Evolutionary conservation across 164 flowering plant genomes (phyloP).

Genomic region (Vitis rupestris): DNA sequence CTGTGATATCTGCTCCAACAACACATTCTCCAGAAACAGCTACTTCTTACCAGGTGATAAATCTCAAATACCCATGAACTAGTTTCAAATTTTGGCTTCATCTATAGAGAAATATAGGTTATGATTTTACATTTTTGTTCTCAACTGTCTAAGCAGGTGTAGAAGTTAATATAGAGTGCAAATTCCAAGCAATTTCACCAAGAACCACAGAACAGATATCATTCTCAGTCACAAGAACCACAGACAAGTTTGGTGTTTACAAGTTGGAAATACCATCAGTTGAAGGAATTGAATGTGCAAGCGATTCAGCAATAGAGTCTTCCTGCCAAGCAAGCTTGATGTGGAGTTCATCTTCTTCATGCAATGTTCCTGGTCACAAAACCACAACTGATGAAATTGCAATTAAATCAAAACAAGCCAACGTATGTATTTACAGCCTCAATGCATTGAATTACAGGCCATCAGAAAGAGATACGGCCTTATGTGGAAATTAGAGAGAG

Average conservation of each 20-base stretch:
- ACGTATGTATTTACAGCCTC: constrained; percentile 59
- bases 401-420: constrained; percentile 44
- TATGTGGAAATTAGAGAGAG: constrained; percentile 39
- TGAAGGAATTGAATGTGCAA: constrained; percentile 61
- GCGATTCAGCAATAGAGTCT: constrained; percentile 37
- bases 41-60: constrained; percentile 84
- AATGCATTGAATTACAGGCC: constrained; percentile 58
- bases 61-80: neutral
- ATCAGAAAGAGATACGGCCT: constrained; percentile 28
- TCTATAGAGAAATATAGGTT: neutral
- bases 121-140: neutral
- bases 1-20: constrained; percentile 86
- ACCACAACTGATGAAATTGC: constrained; percentile 50
- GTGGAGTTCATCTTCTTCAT: constrained; percentile 35
- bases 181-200: constrained; percentile 42
- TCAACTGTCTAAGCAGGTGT: constrained; percentile 30
- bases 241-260: constrained; percentile 50
- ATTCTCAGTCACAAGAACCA: constrained; percentile 62
- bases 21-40: constrained; percentile 81
- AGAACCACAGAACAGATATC: constrained; percentile 48
- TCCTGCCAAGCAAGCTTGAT: constrained; percentile 53
- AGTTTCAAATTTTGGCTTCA: neutral
- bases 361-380: constrained; percentile 58
- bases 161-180: constrained; percentile 59
- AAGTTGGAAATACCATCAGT: constrained; percentile 55